Percentiles rank a stretch among this genome's conserved stretches.
These are phyloP conservation scores for Saccharum officinarum DNA, from an alignment of 176 grass and related monocot species.

Conservation along the genomic window DNA sequence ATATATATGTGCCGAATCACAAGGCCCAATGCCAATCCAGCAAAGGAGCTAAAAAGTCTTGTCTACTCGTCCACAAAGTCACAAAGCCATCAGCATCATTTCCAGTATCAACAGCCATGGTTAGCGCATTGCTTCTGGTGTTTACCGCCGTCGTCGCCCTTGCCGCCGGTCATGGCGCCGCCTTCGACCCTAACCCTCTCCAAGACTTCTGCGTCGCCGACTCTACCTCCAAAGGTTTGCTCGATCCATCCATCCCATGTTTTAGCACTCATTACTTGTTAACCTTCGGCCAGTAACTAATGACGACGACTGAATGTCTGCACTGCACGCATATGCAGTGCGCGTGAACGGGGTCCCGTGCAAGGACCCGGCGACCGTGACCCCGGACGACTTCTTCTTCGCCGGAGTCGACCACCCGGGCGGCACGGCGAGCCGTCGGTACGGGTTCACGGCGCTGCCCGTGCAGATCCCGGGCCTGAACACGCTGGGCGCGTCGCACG, in stretches of 20 bases:
- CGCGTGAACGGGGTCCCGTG: slow-evolving; percentile 44
- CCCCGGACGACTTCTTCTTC: slow-evolving; percentile 49
- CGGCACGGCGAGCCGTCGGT: slow-evolving; percentile 19
- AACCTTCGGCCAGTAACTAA: too few species aligned
- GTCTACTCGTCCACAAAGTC: not conserved
- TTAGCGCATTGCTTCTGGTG: not conserved
- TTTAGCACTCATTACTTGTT: too few species aligned
- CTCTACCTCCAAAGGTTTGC: slow-evolving; percentile 34
- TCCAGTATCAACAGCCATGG: slow-evolving; percentile 8
- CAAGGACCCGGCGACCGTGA: slow-evolving; percentile 40
- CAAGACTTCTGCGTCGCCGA: slow-evolving; percentile 56
- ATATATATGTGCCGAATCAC: not conserved
- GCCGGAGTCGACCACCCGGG: slow-evolving; percentile 25
- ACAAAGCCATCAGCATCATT: not conserved
- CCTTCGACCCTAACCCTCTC: slow-evolving; percentile 54
- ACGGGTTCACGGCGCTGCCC: slow-evolving; percentile 25
- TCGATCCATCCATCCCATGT: not conserved
- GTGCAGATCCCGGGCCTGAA: slow-evolving; percentile 47
- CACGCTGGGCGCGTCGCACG: slow-evolving; percentile 44
- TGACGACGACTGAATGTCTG: too few species aligned
- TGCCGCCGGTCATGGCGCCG: slow-evolving; percentile 14
- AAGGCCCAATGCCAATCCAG: not conserved
- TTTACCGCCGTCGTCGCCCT: slow-evolving; percentile 15
- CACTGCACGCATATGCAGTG: slow-evolving; percentile 1
- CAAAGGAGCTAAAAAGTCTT: not conserved